These are phyloP conservation scores for Pholiota molesta DNA, from an alignment of 768 basidiomycete species.

Conservation along the genomic window DNA sequence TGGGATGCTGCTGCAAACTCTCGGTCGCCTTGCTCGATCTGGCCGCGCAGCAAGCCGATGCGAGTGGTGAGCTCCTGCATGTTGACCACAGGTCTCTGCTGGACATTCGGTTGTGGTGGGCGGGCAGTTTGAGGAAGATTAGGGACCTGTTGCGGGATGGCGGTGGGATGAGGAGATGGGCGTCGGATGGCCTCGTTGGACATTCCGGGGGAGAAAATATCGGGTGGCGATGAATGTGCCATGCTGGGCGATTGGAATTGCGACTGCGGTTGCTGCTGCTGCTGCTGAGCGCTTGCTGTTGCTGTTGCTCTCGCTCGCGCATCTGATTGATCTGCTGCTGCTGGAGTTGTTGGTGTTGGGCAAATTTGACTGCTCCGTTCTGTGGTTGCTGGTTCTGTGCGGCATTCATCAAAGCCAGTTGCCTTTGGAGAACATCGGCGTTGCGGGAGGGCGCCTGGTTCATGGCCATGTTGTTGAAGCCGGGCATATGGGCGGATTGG, in stretches of 20 bases:
- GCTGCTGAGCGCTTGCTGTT: conserved; percentile 27
- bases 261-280: conserved; percentile 26
- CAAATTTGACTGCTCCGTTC: conserved; percentile 41
- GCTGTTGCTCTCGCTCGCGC: conserved; percentile 31
- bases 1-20: not conserved
- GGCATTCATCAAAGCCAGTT: conserved; percentile 49
- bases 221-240: conserved; percentile 40
- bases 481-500: conserved; percentile 22
- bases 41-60: conserved; percentile 6
- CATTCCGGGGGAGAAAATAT: conserved; percentile 54
- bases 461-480: conserved; percentile 25
- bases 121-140: conserved; percentile 9
- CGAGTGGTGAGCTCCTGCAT: conserved; percentile 9
- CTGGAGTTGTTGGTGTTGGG: conserved; percentile 33
- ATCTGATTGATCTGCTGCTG: conserved; percentile 31
- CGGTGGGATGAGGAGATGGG: conserved; percentile 48
- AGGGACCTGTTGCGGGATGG: conserved; percentile 16
- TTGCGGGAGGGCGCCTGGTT: conserved; percentile 21
- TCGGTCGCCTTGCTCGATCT: conserved; percentile 16
- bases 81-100: not conserved
- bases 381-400: conserved; percentile 51
- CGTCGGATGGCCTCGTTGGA: conserved; percentile 49
- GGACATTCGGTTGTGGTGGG: not conserved
- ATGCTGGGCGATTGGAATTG: conserved; percentile 34
- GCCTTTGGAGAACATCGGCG: conserved; percentile 29